Base-by-base conservation (phyloP, 768 basidiomycete genomes). In the Termitomyces sp. region DNA sequence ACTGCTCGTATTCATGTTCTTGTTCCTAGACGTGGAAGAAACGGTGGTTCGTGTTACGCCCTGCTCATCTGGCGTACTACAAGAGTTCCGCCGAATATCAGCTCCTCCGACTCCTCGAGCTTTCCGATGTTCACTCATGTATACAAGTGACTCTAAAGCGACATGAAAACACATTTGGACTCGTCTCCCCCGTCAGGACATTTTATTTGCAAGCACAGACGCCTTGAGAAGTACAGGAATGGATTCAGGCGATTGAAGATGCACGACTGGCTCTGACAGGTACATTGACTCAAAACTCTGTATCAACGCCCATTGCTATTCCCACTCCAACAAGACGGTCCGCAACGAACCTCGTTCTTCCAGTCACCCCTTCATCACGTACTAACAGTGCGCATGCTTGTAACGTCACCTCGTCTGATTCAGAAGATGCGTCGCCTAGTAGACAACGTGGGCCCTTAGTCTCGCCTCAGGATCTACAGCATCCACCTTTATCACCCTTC, bases 41-140 rank as follows among this genome's bases (percentile, higher is more conserved):
- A 74, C 84, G 95, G 22, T 98, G 96, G 96, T 98, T 98, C 65
- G 97, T 99, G 2, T 75, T 99, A 58, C 84, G 96, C 18, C 84
- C 92, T 0, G 90, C 89, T 2, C 93, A 97, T 71, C 76, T 99
- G 50, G 94, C 94, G 4, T 98, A 96, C 73, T 98, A 98, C 84
- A 98, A 98, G 78, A 93, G 84, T 48, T 87, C 90, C 32, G 90
- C 91, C 56, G 96, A 99, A 72, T 98, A 98, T 75, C 81, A 95
- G 71, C 83, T 98, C 3, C 86, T 94, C 27, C 86, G 90, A 20
- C 83, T 97, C 14, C 83, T 98, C 57, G 91, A 94, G 63, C 81
- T 98, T 20, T 76, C 82, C 24, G 90, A 95, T 46, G 84, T 98
- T 27, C 95, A 98, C 69, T 88, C 93, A 10, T 94, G 91, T 75